Evolutionary conservation across 108 stramenopile genomes (phyloP).

Genomic region (Skeletonema potamos): DNA sequence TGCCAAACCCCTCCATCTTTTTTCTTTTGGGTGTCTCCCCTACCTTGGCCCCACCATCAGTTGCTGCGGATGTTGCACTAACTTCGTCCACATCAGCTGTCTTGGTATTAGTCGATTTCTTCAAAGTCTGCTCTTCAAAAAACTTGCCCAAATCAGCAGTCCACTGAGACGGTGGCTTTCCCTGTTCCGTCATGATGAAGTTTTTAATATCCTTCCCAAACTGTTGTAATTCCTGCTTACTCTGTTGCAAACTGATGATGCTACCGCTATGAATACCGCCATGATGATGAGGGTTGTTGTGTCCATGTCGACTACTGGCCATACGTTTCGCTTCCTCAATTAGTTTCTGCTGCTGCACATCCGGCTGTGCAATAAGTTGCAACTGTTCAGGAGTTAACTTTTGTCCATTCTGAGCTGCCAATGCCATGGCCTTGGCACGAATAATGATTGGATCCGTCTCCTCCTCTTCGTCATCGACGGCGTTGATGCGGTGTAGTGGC

Average conservation of each 20-base stretch:
- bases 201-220: conserved; percentile 36
- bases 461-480: conserved; percentile 13
- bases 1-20: conserved; percentile 45
- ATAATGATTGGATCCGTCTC: conserved; percentile 60
- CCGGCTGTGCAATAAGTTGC: conserved; percentile 39
- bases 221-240: conserved; percentile 13
- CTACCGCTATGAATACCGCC: too few relatives aligned
- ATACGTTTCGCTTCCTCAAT: conserved; percentile 35
- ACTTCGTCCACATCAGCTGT: neutral
- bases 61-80: neutral
- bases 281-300: neutral
- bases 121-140: conserved; percentile 33
- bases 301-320: conserved; percentile 1
- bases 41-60: neutral
- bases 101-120: neutral
- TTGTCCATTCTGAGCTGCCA: conserved; percentile 68
- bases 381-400: conserved; percentile 66
- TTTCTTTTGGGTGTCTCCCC: conserved; percentile 3
- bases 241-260: conserved; percentile 1
- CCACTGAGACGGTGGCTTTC: conserved; percentile 38
- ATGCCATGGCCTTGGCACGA: conserved; percentile 66
- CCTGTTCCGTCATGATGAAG: conserved; percentile 35
- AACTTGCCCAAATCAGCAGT: conserved; percentile 41
- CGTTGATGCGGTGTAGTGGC: neutral
- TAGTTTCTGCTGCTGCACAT: conserved; percentile 43